Evolutionary conservation across 495 filamentous ascomycete genomes (phyloP).

Genomic region (Aspergillus sparsus): DNA sequence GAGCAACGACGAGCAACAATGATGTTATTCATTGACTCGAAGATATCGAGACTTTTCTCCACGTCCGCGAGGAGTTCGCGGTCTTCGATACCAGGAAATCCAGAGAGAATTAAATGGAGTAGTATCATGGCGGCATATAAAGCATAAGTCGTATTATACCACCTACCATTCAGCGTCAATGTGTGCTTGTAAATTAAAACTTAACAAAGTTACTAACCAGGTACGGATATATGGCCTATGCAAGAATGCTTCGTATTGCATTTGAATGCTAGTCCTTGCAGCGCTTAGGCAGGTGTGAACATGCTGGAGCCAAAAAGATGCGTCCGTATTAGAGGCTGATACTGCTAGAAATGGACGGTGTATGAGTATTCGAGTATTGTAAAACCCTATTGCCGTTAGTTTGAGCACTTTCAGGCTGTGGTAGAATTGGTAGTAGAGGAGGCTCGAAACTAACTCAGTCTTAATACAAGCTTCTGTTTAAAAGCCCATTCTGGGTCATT

Average conservation of each 20-base stretch:
- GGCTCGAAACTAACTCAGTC: constrained; percentile 19
- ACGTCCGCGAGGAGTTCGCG: constrained; percentile 26
- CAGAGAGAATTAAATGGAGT: constrained; percentile 27
- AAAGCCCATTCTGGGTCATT: constrained; percentile 34
- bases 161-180: constrained; percentile 18
- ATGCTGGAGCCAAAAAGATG: constrained; percentile 18
- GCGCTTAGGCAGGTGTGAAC: constrained; percentile 27
- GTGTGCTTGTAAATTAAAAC: neutral
- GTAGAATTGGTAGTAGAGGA: neutral
- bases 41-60: constrained; percentile 32
- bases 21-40: constrained; percentile 32
- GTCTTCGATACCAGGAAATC: constrained; percentile 25
- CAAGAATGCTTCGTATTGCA: constrained; percentile 35
- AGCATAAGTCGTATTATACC: constrained; percentile 36
- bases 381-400: constrained; percentile 25
- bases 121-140: constrained; percentile 33
- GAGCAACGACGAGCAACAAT: constrained; percentile 31
- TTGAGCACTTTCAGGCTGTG: neutral
- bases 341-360: constrained; percentile 30
- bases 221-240: constrained; percentile 34
- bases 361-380: constrained; percentile 31
- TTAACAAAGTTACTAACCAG: constrained; percentile 19
- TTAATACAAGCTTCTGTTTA: constrained; percentile 32
- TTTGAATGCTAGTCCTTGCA: constrained; percentile 28
- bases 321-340: constrained; percentile 21